phyloP scores from a whole-genome alignment of 169 alveolate species.

The Cyclospora cayetanensis region DNA sequence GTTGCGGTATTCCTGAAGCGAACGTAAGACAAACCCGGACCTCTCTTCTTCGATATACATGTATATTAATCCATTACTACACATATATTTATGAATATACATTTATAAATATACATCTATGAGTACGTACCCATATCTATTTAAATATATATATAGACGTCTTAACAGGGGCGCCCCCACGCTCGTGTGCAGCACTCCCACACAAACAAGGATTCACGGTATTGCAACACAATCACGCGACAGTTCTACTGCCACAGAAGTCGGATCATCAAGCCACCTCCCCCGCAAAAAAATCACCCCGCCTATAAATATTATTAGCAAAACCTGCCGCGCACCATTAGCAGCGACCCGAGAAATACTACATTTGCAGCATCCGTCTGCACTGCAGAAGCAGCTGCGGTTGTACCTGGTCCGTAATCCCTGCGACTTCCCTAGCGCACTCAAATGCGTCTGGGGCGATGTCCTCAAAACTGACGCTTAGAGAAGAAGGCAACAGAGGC shows the following conservation, averaged over 20 bases:
- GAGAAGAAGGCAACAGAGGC: neutral
- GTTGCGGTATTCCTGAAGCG: neutral
- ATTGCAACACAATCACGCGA: too few relatives aligned
- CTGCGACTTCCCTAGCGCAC: constrained; percentile 32
- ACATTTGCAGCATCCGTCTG: too few relatives aligned
- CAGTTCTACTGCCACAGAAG: too few relatives aligned
- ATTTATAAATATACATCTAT: neutral
- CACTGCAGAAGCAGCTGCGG: too few relatives aligned
- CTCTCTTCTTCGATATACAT: neutral
- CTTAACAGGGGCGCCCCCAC: too few relatives aligned
- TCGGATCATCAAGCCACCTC: too few relatives aligned
- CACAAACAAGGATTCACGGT: too few relatives aligned
- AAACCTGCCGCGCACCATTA: too few relatives aligned
- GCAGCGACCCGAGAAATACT: too few relatives aligned
- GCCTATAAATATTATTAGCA: too few relatives aligned
- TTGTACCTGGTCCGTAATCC: constrained; percentile 2
- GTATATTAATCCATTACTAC: neutral
- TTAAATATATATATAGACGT: neutral
- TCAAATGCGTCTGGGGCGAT: constrained; percentile 35
- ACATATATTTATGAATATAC: neutral
- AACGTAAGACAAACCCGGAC: neutral
- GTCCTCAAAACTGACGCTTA: neutral
- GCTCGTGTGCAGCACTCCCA: too few relatives aligned
- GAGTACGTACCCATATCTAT: neutral
- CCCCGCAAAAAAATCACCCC: too few relatives aligned